Evolutionary conservation across 2,329 filamentous ascomycete genomes (phyloP), one percentile per base, ranked within the genome.

Genomic region (Cordyceps militaris): DNA sequence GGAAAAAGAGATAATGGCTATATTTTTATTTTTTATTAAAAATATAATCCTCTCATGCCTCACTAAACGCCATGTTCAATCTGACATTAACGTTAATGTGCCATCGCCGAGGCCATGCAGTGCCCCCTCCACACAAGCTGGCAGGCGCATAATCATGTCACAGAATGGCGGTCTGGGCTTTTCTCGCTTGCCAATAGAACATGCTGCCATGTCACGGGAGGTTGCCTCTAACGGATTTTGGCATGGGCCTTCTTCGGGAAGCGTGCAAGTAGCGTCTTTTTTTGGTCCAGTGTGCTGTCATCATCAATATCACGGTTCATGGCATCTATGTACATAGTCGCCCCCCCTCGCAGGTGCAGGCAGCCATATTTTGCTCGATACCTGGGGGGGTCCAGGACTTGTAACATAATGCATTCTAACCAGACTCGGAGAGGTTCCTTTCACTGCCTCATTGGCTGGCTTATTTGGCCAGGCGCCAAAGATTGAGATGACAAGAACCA

Each of bases 111-210:
- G 52, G 26, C 40, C 40, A 21, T 46, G 42, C 51, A 26, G 8
- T 8, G 23, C 50, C 50, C 28, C 50, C 38, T 42, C 24, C 49
- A 40, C 30, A 40, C 23, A 14, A 19, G 1, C 24, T 6, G 47
- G 1, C 38, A 36, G 40, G 28, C 40, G 40, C 51, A 52, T 52
- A 30, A 52, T 52, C 42, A 47, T 46, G 52, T 48, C 52, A 28
- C 42, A 48, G 52, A 56, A 56, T 47, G 24, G 52, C 52, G 52
- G 52, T 56, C 52, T 56, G 32, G 30, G 52, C 52, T 47, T 23
- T 32, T 42, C 16, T 38, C 36, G 24, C 16, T 19, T 44, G 50
- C 38, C 40, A 46, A 26, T 28, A 40, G 26, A 44, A 21, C 50
- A 38, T 36, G 36, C n/a, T 53, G 43, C 30, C 43, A 47, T 30